phyloP scores from a whole-genome alignment of 164 flowering plant genomes.

The Nymphaea thermarum region DNA sequence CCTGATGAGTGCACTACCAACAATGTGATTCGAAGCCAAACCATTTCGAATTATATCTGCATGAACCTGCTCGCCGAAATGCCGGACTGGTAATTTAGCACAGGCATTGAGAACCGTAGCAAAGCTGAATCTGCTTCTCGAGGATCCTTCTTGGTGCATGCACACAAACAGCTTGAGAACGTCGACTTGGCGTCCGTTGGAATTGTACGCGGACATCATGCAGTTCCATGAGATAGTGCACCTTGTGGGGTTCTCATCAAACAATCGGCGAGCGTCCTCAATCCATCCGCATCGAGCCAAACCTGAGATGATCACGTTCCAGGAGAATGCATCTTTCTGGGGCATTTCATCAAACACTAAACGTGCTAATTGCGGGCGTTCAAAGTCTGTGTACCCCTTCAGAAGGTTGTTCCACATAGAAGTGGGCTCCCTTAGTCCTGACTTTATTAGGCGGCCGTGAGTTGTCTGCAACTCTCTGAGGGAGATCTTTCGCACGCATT shows the following conservation, averaged over 20 bases:
- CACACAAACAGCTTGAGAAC: conserved; percentile 49
- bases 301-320: not conserved
- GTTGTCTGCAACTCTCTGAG: not conserved
- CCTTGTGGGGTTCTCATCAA: conserved; percentile 25
- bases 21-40: conserved; percentile 45
- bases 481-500: not conserved
- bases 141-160: conserved; percentile 64
- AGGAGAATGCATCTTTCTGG: not conserved
- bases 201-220: conserved; percentile 67
- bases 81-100: conserved; percentile 50
- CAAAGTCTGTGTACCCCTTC: not conserved
- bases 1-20: conserved; percentile 64
- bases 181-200: conserved; percentile 36
- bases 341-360: not conserved
- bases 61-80: conserved; percentile 71
- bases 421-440: not conserved
- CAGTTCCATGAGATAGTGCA: conserved; percentile 60
- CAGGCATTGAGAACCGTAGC: conserved; percentile 70
- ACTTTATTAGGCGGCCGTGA: not conserved
- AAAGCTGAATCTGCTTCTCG: conserved; percentile 38
- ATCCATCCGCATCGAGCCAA: conserved; percentile 24
- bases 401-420: not conserved
- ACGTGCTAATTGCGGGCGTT: not conserved
- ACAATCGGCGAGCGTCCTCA: conserved; percentile 39
- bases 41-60: conserved; percentile 47